Conservation (phyloP, 768 basidiomycete species). For the Leucosporidium yakuticum region DNA sequence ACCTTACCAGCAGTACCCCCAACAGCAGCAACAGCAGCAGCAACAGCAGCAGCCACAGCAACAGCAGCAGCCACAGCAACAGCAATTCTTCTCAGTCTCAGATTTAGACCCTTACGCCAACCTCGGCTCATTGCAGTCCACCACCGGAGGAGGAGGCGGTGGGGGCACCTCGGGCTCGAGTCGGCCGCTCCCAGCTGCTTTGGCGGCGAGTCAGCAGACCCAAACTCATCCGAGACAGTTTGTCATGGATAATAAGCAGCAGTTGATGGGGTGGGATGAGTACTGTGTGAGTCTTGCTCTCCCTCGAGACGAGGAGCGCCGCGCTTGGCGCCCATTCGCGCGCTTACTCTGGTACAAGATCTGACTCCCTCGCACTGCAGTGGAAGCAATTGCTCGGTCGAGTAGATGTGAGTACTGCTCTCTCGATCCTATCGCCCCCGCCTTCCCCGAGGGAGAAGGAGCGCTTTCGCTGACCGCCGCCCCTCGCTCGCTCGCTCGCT, state of each 20-base stretch:
- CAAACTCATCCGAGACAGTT: constrained; percentile 23
- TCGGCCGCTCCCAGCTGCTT: not conserved
- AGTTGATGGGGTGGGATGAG: constrained; percentile 23
- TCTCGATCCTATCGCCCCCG: not conserved
- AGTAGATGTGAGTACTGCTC: not conserved
- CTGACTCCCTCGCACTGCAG: not conserved
- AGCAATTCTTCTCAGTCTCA: not conserved
- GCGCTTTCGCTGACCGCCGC: not conserved
- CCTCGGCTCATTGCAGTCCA: not conserved
- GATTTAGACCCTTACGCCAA: not conserved
- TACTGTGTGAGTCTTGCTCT: constrained; percentile 6
- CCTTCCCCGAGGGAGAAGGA: not conserved
- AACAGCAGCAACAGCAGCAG: not conserved
- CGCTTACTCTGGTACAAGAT: not conserved
- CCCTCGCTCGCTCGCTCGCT: not conserved
- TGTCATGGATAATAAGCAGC: constrained; percentile 14
- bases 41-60: not conserved
- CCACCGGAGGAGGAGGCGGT: not conserved
- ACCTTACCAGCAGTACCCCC: not conserved
- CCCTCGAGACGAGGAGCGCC: no score
- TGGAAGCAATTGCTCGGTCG: constrained; percentile 23
- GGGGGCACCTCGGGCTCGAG: not conserved
- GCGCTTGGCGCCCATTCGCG: not conserved
- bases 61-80: not conserved
- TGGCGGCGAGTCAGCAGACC: constrained; percentile 5